These are phyloP conservation scores for carrot (Daucus carota) DNA, from an alignment of 129 eudicot genomes.

Conservation along the genomic window DH1_v3.0 NC_030382.2:29831501-29832000, in stretches of 20 bases:
- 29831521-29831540: neutral
- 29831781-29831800: neutral
- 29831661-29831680: neutral
- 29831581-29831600: constrained; percentile 78
- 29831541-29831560: neutral
- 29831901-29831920: too few relatives aligned
- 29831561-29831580: constrained; percentile 94
- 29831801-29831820: neutral
- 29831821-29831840: neutral
- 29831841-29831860: neutral
- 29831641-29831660: neutral
- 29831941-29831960: too few relatives aligned
- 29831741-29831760: constrained; percentile 70
- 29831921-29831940: too few relatives aligned
- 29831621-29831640: constrained; percentile 31
- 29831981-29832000: too few relatives aligned
- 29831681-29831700: neutral
- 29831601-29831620: constrained; percentile 80
- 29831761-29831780: neutral
- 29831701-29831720: neutral
- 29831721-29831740: neutral
- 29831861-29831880: neutral
- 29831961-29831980: too few relatives aligned
- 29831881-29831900: too few relatives aligned
- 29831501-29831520: neutral